phyloP scores from a whole-genome alignment of 768 basidiomycete species.

The Leccinum subtestaceum region DNA sequence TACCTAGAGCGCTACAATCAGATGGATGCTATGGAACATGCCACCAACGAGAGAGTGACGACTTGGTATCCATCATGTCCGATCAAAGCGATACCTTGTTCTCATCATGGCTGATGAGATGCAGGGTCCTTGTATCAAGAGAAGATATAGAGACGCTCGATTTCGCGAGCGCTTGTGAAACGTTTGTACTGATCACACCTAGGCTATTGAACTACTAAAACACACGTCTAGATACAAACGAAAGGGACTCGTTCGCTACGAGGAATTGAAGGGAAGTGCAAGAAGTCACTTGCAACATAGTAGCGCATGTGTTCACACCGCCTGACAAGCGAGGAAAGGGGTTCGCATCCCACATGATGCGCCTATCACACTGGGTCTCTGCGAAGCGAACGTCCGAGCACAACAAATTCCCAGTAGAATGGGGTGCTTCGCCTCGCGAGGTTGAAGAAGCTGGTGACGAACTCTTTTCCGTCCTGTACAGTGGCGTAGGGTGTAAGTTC shows the following conservation, averaged over 20 bases:
- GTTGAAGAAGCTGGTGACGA: slow-evolving; percentile 36
- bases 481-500: slow-evolving; percentile 44
- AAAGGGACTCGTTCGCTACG: slow-evolving; percentile 27
- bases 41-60: slow-evolving; percentile 30
- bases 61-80: slow-evolving; percentile 41
- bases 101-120: not conserved
- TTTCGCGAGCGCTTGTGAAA: slow-evolving; percentile 5
- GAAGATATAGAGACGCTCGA: slow-evolving; percentile 37
- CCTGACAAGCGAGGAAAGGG: slow-evolving; percentile 46
- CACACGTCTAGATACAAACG: slow-evolving; percentile 30
- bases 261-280: slow-evolving; percentile 17
- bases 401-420: slow-evolving; percentile 34
- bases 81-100: not conserved
- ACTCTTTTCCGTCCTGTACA: slow-evolving; percentile 48
- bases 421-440: slow-evolving; percentile 40
- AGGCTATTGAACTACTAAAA: not conserved
- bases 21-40: slow-evolving; percentile 43
- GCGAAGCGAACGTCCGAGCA: slow-evolving; percentile 30
- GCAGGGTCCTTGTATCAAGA: slow-evolving; percentile 54
- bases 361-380: slow-evolving; percentile 51
- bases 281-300: slow-evolving; percentile 43
- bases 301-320: slow-evolving; percentile 58
- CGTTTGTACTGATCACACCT: not conserved
- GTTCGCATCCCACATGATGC: slow-evolving; percentile 61
- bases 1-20: slow-evolving; percentile 42